Evolutionary conservation across 2,329 filamentous ascomycete genomes (phyloP).

Genomic region (Paecilomyces variotii): DNA sequence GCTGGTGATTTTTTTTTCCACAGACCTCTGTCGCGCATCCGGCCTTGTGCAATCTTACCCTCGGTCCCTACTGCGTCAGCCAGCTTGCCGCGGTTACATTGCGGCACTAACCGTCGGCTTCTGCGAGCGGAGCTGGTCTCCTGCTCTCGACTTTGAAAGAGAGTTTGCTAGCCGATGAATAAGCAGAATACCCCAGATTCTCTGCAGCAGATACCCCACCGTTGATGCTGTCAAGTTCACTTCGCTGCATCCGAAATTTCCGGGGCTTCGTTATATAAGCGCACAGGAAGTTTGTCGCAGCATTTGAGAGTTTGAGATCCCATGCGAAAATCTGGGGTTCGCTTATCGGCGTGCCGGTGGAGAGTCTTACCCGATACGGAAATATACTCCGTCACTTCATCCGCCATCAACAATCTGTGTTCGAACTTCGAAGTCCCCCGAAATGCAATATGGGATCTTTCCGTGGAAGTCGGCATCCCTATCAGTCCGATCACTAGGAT

Average conservation of each 20-base stretch:
- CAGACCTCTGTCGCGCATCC: neutral
- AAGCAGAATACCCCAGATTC: neutral
- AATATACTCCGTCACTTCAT: neutral
- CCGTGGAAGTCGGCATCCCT: neutral
- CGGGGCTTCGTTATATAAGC: neutral
- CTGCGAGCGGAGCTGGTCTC: neutral
- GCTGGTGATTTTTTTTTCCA: neutral
- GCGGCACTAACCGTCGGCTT: neutral
- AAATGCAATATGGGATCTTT: neutral
- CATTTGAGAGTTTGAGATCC: neutral
- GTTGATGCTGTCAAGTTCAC: neutral
- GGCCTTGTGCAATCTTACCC: neutral
- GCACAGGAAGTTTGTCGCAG: neutral
- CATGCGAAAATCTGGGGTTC: neutral
- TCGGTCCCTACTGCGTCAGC: neutral
- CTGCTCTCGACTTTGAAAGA: neutral
- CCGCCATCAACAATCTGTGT: neutral
- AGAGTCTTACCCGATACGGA: neutral
- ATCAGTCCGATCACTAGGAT: neutral
- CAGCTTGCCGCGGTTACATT: neutral
- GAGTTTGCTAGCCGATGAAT: neutral
- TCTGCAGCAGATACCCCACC: neutral
- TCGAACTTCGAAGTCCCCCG: neutral
- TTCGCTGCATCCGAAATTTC: neutral
- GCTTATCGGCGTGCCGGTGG: neutral